These are phyloP conservation scores for Echinochloa phyllopogon DNA, from an alignment of 176 grass and related monocot genomes.

Conservation along the genomic window DNA sequence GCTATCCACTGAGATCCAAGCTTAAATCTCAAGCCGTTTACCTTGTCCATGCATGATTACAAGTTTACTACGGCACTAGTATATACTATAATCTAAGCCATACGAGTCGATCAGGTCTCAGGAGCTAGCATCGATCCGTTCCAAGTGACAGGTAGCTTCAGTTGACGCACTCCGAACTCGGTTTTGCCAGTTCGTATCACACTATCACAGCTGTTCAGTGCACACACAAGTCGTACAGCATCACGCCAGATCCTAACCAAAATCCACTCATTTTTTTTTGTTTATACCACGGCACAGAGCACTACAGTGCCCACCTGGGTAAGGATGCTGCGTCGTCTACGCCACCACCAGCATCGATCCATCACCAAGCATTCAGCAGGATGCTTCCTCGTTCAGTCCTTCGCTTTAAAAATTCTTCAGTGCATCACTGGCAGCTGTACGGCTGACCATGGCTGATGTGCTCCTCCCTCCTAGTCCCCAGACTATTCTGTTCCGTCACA, in stretches of 20 bases:
- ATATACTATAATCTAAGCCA: not conserved
- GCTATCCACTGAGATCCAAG: not conserved
- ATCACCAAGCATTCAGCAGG: too few relatives aligned
- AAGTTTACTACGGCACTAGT: too few relatives aligned
- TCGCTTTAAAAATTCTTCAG: not conserved
- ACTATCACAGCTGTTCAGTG: constrained; percentile 13
- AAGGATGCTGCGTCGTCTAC: constrained; percentile 2
- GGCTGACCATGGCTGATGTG: constrained; percentile 14
- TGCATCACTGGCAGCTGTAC: constrained; percentile 57
- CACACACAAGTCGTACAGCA: not conserved
- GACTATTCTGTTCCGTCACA: not conserved
- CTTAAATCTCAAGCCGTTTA: constrained; percentile 11
- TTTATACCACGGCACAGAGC: not conserved
- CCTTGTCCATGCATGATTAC: not conserved
- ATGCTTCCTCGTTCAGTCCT: constrained; percentile 50
- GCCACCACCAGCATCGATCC: not conserved
- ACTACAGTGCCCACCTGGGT: not conserved
- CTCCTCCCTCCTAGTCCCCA: not conserved
- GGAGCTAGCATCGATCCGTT: not conserved
- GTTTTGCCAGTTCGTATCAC: constrained; percentile 10
- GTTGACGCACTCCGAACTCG: constrained; percentile 37
- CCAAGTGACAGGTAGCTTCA: not conserved
- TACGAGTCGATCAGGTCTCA: not conserved
- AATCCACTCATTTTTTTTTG: not conserved
- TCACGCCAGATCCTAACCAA: constrained; percentile 17